phyloP scores from a whole-genome alignment of 2,329 filamentous ascomycete genomes.

The Apiospora rasikravindrae region DNA sequence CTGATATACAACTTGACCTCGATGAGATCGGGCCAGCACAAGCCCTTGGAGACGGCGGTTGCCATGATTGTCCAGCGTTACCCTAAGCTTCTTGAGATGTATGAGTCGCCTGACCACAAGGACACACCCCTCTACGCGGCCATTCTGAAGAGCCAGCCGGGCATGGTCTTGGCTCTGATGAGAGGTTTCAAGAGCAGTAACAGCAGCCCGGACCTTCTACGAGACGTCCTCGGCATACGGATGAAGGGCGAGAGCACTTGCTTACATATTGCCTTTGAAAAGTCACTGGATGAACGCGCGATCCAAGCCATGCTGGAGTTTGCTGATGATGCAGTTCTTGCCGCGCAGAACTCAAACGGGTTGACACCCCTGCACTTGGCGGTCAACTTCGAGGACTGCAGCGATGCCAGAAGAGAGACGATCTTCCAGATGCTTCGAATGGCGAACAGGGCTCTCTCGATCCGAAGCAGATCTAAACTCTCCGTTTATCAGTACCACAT shows the following conservation, averaged over 20 bases:
- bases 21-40: background rate
- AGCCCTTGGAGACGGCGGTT: background rate
- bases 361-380: background rate
- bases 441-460: background rate
- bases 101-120: background rate
- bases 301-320: background rate
- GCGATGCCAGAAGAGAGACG: background rate
- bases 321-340: background rate
- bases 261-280: background rate
- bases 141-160: background rate
- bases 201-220: background rate
- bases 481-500: too few relatives aligned
- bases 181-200: background rate
- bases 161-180: background rate
- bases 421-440: background rate
- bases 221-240: background rate
- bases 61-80: background rate
- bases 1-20: background rate
- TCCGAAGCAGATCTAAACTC: background rate
- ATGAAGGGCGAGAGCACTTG: background rate
- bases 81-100: background rate
- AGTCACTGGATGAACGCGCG: background rate
- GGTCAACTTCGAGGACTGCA: background rate
- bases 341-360: background rate
- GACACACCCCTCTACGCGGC: background rate